Percentiles rank a stretch among this genome's conserved stretches.
Evolutionary conservation across 2,329 filamentous ascomycete genomes (phyloP).

Genomic region (Pseudogymnoascus sp.): DNA sequence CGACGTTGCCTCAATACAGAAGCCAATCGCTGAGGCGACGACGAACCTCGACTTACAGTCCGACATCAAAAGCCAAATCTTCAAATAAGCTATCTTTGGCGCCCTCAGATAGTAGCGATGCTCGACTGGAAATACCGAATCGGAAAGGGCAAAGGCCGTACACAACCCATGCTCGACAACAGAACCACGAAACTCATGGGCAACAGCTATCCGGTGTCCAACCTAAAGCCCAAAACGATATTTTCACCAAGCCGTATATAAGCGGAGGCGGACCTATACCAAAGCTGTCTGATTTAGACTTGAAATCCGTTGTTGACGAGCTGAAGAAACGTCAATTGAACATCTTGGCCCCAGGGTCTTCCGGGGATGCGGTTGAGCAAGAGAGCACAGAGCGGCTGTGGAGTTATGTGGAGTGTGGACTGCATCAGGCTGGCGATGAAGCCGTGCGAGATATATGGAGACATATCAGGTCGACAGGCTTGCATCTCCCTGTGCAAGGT

Average conservation of each 20-base stretch:
- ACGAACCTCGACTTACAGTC: neutral
- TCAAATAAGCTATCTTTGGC: neutral
- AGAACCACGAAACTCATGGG: neutral
- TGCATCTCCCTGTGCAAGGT: neutral
- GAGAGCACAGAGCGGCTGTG: constrained; percentile 1
- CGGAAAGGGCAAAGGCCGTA: neutral
- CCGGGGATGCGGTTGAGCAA: neutral
- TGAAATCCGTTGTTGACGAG: neutral
- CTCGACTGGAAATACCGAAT: neutral
- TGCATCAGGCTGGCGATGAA: neutral
- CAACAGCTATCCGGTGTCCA: neutral
- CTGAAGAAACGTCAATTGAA: constrained; percentile 1
- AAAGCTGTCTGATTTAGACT: neutral
- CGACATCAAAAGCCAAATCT: neutral
- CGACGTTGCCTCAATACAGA: constrained; percentile 4
- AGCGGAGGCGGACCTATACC: neutral
- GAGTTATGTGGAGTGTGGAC: neutral
- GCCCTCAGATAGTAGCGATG: neutral
- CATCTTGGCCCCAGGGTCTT: neutral
- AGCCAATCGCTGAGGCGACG: neutral
- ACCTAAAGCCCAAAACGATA: neutral
- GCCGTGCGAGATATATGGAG: neutral
- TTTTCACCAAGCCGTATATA: neutral
- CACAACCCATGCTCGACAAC: neutral
- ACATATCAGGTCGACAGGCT: neutral